Base-by-base conservation (phyloP, 352 stramenopile species). In the Globisporangium canariense region DNA sequence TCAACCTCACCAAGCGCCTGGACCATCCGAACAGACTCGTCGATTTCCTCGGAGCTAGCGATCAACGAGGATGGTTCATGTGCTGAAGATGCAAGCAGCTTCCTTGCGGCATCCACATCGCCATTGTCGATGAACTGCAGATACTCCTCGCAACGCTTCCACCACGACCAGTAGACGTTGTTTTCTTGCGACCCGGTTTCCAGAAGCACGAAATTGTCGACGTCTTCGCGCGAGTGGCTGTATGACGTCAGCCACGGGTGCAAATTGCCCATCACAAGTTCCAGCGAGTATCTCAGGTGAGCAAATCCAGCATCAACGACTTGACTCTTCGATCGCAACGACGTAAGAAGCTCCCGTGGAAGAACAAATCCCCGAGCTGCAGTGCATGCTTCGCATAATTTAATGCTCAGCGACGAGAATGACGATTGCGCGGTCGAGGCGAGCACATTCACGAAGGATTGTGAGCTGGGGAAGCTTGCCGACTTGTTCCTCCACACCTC, bases 141-240 rank as follows among this genome's bases (percentile, higher is more conserved):
- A 52, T 45, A 60, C 20, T 40, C 51, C 25, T 58, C 62, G 38
- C 76, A 84, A 25, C 67, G 66, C 58, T 62, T 64, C 65, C 70
- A 79, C 77, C 77, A 85, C 18, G 57, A 64, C 32, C 70, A 80
- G 47, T 88, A 86, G 7, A 88, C 66, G 52, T 88, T 73, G 25
- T 81, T 74, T 16, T 43, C 61, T 51, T 52, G 40, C 0, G 43
- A 45, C 30, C 75, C 68, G 4, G 60, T 47, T n/a, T 70, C 66
- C 32, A 53, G 58, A 36, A 59, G 34, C 13, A 83, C 45, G 47
- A 73, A 85, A n/a, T 59, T 67, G 58, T 85, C 75, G 22, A 86
- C 50, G 4, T 78, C 66, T 38, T 77, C 65, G 9, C 77, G 77
- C 13, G 59, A 63, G 6, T 68, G 58, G 32, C 72, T 61, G 62